phyloP scores from a whole-genome alignment of 768 basidiomycete species.

The Tylopilus sp. region DNA sequence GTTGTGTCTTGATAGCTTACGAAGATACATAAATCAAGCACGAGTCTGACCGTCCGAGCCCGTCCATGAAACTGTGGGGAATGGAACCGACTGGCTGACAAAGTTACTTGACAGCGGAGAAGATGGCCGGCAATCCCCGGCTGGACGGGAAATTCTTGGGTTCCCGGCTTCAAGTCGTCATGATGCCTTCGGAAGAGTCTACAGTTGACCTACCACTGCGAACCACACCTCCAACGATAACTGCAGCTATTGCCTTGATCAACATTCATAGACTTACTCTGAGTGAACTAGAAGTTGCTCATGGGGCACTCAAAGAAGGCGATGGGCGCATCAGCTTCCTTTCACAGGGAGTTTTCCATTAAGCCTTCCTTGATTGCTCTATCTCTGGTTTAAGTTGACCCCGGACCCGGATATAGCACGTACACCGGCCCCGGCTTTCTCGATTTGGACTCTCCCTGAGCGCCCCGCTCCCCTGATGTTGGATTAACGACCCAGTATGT shows the following conservation, averaged over 20 bases:
- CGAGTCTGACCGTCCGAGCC: too few species aligned
- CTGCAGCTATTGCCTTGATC: neutral
- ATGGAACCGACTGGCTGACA: too few species aligned
- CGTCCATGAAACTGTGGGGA: too few species aligned
- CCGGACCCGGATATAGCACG: neutral
- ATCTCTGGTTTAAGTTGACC: neutral
- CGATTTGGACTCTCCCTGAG: too few species aligned
- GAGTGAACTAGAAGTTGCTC: neutral
- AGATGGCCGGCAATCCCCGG: neutral
- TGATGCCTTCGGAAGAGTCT: too few species aligned
- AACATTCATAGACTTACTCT: neutral
- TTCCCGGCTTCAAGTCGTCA: too few species aligned
- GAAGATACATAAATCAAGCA: too few species aligned
- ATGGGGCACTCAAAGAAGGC: neutral
- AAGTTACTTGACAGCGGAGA: too few species aligned
- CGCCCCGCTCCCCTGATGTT: neutral
- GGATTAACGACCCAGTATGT: neutral
- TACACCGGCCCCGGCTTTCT: neutral
- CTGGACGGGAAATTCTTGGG: neutral
- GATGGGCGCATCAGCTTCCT: neutral
- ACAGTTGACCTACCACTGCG: too few species aligned
- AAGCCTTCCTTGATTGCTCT: neutral
- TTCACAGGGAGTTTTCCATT: neutral
- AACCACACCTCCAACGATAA: neutral
- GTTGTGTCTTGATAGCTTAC: too few species aligned